Evolutionary conservation across 768 basidiomycete species (phyloP).

Genomic region (Tricholoma hemisulphureum): DNA sequence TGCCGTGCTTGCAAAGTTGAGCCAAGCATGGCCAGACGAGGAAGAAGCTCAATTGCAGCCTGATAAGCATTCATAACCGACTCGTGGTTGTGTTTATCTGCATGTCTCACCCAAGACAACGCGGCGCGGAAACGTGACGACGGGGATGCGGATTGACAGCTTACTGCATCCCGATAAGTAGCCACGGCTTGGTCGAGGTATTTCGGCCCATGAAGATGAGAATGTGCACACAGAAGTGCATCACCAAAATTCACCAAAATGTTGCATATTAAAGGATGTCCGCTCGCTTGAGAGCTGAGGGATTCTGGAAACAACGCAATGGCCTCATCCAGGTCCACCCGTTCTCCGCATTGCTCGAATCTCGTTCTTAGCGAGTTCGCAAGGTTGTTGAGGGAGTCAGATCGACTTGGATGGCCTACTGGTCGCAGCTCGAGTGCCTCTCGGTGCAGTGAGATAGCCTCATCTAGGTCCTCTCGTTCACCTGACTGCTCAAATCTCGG

Average conservation of each 20-base stretch:
- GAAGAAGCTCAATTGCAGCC: neutral
- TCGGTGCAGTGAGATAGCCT: conserved; percentile 14
- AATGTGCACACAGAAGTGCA: neutral
- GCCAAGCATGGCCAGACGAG: neutral
- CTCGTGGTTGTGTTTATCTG: conserved; percentile 4
- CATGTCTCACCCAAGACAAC: conserved; percentile 11
- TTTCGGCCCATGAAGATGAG: neutral
- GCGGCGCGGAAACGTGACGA: conserved; percentile 5
- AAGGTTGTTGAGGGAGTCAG: conserved; percentile 8
- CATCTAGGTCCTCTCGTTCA: conserved; percentile 27
- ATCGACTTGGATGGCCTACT: conserved; percentile 11
- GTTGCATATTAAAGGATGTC: conserved; percentile 1
- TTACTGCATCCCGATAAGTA: conserved; percentile 5
- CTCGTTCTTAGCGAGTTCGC: conserved; percentile 3
- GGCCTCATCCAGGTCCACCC: conserved; percentile 5
- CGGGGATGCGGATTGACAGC: neutral
- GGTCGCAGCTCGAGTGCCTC: conserved; percentile 13
- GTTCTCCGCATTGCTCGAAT: conserved; percentile 2
- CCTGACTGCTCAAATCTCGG: conserved; percentile 24
- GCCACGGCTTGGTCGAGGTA: conserved; percentile 17
- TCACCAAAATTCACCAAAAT: conserved; percentile 6
- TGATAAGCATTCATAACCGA: neutral
- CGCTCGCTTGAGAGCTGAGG: neutral
- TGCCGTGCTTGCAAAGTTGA: neutral
- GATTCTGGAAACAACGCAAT: conserved; percentile 3